Percentiles rank a stretch among this genome's conserved stretches.
Conservation (phyloP, 179 eudicot genomes). For the Sideroxylon spinosum region DNA sequence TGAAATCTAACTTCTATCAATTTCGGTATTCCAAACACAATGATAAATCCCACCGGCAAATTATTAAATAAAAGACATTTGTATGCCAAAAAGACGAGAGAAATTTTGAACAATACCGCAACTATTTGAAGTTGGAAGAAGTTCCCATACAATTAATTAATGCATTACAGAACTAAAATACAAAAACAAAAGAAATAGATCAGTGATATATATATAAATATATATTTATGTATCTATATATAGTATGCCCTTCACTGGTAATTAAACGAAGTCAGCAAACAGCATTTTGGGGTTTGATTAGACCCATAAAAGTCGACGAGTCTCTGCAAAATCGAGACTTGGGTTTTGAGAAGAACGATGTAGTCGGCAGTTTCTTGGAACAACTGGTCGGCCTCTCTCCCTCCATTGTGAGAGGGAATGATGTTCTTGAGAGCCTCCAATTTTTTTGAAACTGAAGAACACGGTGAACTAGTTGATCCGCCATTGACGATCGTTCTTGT, state of each 20-base stretch:
- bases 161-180: background rate
- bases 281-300: conserved; percentile 11
- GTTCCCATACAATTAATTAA: background rate
- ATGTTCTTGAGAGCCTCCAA: conserved; percentile 41
- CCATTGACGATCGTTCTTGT: background rate
- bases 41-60: background rate
- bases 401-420: conserved; percentile 20
- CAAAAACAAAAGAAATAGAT: background rate
- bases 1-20: too few relatives aligned
- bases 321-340: conserved; percentile 36
- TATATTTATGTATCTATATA: too few relatives aligned
- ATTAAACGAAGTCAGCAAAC: conserved; percentile 8
- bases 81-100: conserved; percentile 6
- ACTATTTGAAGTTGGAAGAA: background rate
- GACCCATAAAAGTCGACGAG: conserved; percentile 39
- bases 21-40: too few relatives aligned
- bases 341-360: conserved; percentile 40
- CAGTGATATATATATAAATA: background rate
- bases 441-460: conserved; percentile 31
- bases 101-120: too few relatives aligned
- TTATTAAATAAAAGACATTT: background rate
- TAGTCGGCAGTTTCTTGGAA: conserved; percentile 46
- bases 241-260: background rate
- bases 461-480: background rate
- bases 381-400: conserved; percentile 36